These are phyloP conservation scores for Lactifluus hygrophoroides DNA, from an alignment of 768 basidiomycete genomes.

Conservation along the genomic window DNA sequence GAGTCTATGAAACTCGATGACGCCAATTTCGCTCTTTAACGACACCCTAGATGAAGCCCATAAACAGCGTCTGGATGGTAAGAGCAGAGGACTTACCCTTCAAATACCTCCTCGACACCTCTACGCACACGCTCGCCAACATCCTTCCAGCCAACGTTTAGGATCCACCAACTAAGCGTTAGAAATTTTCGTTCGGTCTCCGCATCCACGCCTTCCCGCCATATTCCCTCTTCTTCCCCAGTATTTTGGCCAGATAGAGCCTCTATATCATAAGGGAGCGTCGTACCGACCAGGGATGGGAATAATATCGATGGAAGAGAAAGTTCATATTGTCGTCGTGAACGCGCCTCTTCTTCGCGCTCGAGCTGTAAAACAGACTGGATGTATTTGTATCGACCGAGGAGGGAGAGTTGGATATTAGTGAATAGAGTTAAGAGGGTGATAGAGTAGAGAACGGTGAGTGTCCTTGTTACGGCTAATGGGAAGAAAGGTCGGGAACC, in stretches of 20 bases:
- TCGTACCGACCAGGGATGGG: constrained; percentile 17
- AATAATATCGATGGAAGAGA: constrained; percentile 33
- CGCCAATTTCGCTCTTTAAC: constrained; percentile 65
- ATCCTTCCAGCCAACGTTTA: constrained; percentile 88
- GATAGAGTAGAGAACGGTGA: constrained; percentile 80
- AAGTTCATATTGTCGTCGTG: constrained; percentile 35
- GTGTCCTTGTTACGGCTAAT: constrained; percentile 78
- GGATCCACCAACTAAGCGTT: constrained; percentile 87
- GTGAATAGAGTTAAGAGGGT: constrained; percentile 84
- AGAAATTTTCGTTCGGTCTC: constrained; percentile 74
- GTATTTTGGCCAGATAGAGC: constrained; percentile 26
- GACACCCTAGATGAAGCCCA: constrained; percentile 51
- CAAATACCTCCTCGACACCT: constrained; percentile 77
- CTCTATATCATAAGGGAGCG: constrained; percentile 22
- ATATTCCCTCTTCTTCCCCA: constrained; percentile 19
- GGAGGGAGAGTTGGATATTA: constrained; percentile 73
- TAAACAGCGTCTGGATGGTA: background rate
- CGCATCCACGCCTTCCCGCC: constrained; percentile 37
- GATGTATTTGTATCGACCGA: constrained; percentile 77
- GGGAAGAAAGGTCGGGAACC: background rate
- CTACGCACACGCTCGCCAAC: constrained; percentile 63
- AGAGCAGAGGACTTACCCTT: constrained; percentile 46
- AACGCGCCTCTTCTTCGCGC: constrained; percentile 46
- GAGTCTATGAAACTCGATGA: constrained; percentile 58
- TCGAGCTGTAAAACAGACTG: constrained; percentile 54